Evolutionary conservation across 1,139 yeast genomes (phyloP), one percentile per base, ranked within the genome.

Genomic region (Blastobotrys malaysiensis): DNA sequence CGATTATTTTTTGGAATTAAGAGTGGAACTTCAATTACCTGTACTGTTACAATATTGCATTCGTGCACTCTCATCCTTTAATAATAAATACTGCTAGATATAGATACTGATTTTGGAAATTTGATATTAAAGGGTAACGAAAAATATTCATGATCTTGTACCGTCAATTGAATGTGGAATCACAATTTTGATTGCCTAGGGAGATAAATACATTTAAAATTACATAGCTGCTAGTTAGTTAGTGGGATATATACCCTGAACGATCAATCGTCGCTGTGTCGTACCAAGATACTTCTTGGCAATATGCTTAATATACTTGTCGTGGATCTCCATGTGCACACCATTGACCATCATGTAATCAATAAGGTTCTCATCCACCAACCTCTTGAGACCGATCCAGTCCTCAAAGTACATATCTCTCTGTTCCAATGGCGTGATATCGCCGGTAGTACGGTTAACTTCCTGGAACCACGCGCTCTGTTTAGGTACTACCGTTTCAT

Each of bases 401-500:
- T 87, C 84, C 22, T 78, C 67, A 9, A 61, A 63, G 65, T 77
- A 88, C 14, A 83, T 61, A 1, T 67, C 68, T 0, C 91, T 78
- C 31, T 80, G 66, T 14, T 77, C 74, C 54, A 84, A 76, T 0
- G 79, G 77, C 9, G 82, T 71, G 0, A 73, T 56, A 0, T 65
- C 63, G 0, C 81, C 84, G 0, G 78, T 69, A 0, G 60, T 60
- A 1, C 71, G 65, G 62, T 84, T 82, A 21, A 73, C 63, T 61
- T 86, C 93, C 50, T 71, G 77, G 63, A 86, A 84, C 79, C 72
- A 70, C 57, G 91, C 83, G 56, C 86, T 81, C 55, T 84, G 86
- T 64, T 82, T 84, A 0, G 96, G 96, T 1, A 83, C 83, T 13
- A 88, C 73, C 0, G 87, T 84, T 16, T 78, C 78, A 66, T 88